Conservation (phyloP, 2,329 filamentous ascomycete genomes). For the Bipolaris cookei region DNA sequence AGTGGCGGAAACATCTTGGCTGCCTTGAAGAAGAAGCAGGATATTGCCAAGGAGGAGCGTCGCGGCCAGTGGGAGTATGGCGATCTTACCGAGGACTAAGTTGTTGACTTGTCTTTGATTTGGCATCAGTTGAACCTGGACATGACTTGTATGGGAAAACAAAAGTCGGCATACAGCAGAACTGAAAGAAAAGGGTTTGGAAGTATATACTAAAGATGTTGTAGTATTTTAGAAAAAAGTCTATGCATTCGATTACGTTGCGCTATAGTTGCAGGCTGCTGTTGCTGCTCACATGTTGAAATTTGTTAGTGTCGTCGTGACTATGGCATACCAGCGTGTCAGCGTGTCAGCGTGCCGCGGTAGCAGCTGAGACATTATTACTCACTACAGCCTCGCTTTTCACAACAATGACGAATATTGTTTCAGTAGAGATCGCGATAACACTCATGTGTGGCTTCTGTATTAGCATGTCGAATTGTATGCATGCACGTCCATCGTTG, state of each 20-base stretch:
- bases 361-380: not conserved
- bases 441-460: no score
- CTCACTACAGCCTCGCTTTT: not conserved
- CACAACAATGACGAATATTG: not conserved
- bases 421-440: not conserved
- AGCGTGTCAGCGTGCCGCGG: not conserved
- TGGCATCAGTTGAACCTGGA: not conserved
- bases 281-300: not conserved
- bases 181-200: not conserved
- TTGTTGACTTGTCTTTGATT: not conserved
- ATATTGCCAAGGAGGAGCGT: conserved; percentile 77
- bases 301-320: not conserved
- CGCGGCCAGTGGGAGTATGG: conserved; percentile 98
- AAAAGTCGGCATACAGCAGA: not conserved
- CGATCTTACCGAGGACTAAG: conserved; percentile 75
- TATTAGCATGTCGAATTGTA: not conserved
- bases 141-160: not conserved
- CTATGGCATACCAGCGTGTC: not conserved
- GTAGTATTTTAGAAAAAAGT: conserved; percentile 1
- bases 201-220: not conserved
- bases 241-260: not conserved
- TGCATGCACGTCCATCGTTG: not conserved
- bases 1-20: conserved; percentile 74
- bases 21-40: conserved; percentile 74
- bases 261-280: not conserved